Conservation (phyloP, 2,329 filamentous ascomycete genomes). For the Arthroderma uncinatum region DNA sequence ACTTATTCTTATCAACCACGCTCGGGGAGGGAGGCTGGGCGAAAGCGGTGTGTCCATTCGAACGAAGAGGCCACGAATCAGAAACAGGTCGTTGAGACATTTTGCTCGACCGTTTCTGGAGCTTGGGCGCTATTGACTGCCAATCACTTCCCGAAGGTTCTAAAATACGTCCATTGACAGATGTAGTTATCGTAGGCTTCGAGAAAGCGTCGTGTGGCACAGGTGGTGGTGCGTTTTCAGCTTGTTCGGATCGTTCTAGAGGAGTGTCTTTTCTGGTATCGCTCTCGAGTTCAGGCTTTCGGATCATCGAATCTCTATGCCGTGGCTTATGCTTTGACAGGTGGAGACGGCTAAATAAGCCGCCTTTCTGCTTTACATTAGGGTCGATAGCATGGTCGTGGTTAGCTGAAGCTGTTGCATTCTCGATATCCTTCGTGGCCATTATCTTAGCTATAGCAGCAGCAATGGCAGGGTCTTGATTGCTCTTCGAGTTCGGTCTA, state of each 20-base stretch:
- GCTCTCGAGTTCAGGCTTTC: slow-evolving; percentile 46
- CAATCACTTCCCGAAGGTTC: slow-evolving; percentile 7
- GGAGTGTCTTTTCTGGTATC: slow-evolving; percentile 52
- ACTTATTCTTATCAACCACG: background rate
- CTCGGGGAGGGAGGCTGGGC: background rate
- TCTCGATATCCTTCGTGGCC: background rate
- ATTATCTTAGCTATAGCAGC: slow-evolving; percentile 7
- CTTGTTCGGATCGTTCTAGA: slow-evolving; percentile 49
- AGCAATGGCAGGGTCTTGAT: slow-evolving; percentile 9
- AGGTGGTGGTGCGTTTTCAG: slow-evolving; percentile 31
- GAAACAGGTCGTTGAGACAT: slow-evolving; percentile 12
- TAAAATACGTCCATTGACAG: background rate
- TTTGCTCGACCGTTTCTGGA: slow-evolving; percentile 24
- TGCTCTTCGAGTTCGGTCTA: background rate
- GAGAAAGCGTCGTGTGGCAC: background rate
- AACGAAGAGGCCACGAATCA: slow-evolving; percentile 20
- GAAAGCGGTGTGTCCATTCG: slow-evolving; percentile 4
- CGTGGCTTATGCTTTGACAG: slow-evolving; percentile 21
- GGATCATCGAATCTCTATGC: slow-evolving; percentile 35
- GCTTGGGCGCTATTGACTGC: slow-evolving; percentile 12
- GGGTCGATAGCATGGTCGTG: background rate
- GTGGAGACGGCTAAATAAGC: slow-evolving; percentile 24
- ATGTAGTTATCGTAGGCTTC: slow-evolving; percentile 15
- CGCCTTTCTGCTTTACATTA: slow-evolving; percentile 19
- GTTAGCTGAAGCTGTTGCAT: background rate